phyloP scores from a whole-genome alignment of 179 eudicot species.

The Beta lomatogona region DNA sequence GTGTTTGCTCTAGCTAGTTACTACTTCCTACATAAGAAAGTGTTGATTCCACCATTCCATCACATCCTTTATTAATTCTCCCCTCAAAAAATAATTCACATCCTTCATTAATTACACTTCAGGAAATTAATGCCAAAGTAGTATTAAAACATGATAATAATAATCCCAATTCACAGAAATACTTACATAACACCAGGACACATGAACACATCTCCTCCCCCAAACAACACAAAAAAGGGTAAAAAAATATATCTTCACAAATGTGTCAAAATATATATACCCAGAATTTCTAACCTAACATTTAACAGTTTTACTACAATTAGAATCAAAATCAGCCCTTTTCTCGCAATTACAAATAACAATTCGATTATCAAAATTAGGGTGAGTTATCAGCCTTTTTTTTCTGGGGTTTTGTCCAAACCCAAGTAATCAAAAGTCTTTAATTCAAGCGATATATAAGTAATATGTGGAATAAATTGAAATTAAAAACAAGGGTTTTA shows the following conservation, averaged over 20 bases:
- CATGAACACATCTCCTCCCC: no score
- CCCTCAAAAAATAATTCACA: not conserved
- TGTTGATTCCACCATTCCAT: no score
- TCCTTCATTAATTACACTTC: not conserved
- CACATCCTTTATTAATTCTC: no score
- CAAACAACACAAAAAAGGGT: no score
- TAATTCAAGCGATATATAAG: not conserved
- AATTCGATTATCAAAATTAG: not conserved
- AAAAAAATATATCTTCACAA: not conserved
- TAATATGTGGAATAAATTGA: no score
- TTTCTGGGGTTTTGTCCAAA: not conserved
- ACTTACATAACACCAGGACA: not conserved
- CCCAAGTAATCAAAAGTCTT: not conserved
- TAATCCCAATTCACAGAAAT: not conserved
- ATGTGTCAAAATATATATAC: not conserved
- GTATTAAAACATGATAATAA: not conserved
- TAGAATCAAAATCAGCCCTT: not conserved
- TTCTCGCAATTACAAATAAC: not conserved
- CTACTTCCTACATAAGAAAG: no score
- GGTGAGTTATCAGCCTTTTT: not conserved
- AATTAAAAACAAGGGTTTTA: not conserved
- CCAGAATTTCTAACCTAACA: not conserved
- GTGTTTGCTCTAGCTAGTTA: no score
- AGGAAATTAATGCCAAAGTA: not conserved
- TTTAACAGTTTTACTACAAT: not conserved